Evolutionary conservation across 805 yeast species (phyloP).

Genomic region (Ogataea allantospora): DNA sequence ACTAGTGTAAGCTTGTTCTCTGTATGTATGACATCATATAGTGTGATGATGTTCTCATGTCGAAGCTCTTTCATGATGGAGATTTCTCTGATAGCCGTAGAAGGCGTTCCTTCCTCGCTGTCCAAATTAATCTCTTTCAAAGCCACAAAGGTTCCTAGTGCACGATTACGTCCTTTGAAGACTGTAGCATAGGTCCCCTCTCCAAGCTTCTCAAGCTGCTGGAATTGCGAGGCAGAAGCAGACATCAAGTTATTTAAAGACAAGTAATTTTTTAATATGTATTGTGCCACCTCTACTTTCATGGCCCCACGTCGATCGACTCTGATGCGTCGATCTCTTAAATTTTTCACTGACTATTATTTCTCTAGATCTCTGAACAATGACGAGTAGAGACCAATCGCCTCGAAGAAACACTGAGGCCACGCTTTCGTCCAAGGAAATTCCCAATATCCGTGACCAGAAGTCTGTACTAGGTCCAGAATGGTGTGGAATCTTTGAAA

Average conservation of each 20-base stretch:
- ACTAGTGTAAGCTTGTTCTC: constrained; percentile 94
- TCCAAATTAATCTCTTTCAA: constrained; percentile 92
- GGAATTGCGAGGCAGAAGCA: constrained; percentile 41
- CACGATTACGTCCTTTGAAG: constrained; percentile 85
- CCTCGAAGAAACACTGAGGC: constrained; percentile 20
- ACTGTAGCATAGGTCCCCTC: constrained; percentile 99
- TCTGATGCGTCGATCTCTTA: constrained; percentile 9
- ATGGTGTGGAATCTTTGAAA: constrained; percentile 62
- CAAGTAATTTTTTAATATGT: neutral
- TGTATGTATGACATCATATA: constrained; percentile 94
- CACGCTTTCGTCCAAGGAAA: constrained; percentile 28
- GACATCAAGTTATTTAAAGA: constrained; percentile 27
- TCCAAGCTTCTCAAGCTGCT: constrained; percentile 76
- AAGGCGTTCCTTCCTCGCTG: constrained; percentile 97
- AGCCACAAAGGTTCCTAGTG: constrained; percentile 88
- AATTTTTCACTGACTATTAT: constrained; percentile 5
- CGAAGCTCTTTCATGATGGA: constrained; percentile 92
- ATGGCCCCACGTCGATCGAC: constrained; percentile 9
- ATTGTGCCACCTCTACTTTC: constrained; percentile 11
- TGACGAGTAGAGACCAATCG: constrained; percentile 5
- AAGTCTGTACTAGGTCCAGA: constrained; percentile 51
- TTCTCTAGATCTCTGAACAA: neutral
- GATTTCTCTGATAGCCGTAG: constrained; percentile 95
- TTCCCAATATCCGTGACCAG: constrained; percentile 39
- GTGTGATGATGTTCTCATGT: constrained; percentile 87